phyloP scores from a whole-genome alignment of 768 basidiomycete genomes.

The Mycena vulgaris region DNA sequence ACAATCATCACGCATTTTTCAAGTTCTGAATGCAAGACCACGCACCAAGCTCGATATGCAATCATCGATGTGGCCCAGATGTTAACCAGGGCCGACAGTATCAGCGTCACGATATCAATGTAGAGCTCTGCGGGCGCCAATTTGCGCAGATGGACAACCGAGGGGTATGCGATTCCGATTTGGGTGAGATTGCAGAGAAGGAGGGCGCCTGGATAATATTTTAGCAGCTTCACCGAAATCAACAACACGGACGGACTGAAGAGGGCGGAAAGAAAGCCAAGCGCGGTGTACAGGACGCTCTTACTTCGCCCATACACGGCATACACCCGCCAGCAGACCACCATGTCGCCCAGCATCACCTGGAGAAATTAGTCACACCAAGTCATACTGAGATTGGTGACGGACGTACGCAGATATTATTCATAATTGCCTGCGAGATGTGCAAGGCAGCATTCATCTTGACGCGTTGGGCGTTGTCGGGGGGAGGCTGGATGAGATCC shows the following conservation, averaged over 20 bases:
- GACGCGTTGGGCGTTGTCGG: constrained; percentile 11
- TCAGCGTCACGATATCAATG: constrained; percentile 21
- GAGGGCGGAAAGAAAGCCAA: not conserved
- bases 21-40: not conserved
- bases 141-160: not conserved
- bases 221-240: not conserved
- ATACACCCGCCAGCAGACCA: constrained; percentile 13
- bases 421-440: constrained; percentile 17
- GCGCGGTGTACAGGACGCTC: not conserved
- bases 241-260: not conserved
- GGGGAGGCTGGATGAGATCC: constrained; percentile 22
- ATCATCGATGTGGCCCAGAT: constrained; percentile 31
- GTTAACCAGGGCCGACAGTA: constrained; percentile 15
- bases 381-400: not conserved
- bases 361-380: not conserved
- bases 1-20: not conserved
- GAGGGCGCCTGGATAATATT: constrained; percentile 35
- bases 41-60: constrained; percentile 22
- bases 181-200: constrained; percentile 20
- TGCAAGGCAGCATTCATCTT: constrained; percentile 16
- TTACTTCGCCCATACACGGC: not conserved
- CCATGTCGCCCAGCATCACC: constrained; percentile 8
- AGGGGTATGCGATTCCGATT: constrained; percentile 21
- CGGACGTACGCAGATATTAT: constrained; percentile 24
- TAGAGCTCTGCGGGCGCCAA: not conserved